Base-by-base conservation (phyloP, 2,329 filamentous ascomycete species). In the Clonostachys rhizophaga region DNA sequence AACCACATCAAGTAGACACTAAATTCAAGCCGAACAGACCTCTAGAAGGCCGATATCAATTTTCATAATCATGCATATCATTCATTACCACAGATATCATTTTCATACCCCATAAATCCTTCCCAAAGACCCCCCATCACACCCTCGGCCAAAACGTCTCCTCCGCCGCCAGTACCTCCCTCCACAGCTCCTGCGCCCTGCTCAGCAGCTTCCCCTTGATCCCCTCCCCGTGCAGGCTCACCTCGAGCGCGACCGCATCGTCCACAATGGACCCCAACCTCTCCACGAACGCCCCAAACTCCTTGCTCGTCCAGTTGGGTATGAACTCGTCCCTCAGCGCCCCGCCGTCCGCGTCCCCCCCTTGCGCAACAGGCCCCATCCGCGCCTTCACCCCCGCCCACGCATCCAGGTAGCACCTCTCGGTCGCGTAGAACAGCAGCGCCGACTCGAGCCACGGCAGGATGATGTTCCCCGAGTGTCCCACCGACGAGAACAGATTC, bases 381-480 rank as follows among this genome's bases (percentile, higher is more conserved):
- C 74, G 64, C 5, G 59, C 52, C 51, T 61, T 69, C 5, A 75
- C 75, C 60, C 71, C 76, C 10, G 67, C 70, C 83, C 83, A 86
- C 12, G 81, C 75, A 37, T 77, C 70, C 16, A 84, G 59, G 58
- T 85, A 86, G 50, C 74, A 77, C 42, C 73, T 80, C 65, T 92
- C 87, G 2, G 84, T 89, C n/a, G 81, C 83, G 83, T 86, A 91
- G 20, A 91, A 76, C n/a, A 88, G 75, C 3, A 89, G 76, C 51
- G 89, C 71, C 6, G 83, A 85, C 59, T 90, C 85, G 3, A 91
- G 66, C 57, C 71, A 75, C 0, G 68, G 63, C 1, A 88, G 59
- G 2, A 52, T 46, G 3, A 55, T 52, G 2, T 66, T 73, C 3
- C 70, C 68, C 8, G 69, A 71, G 0, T 74, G 66, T 44, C 72